Percentiles rank a stretch among this genome's conserved stretches.
Conservation (phyloP, 768 basidiomycete species). For the Calvatia gigantea region DNA sequence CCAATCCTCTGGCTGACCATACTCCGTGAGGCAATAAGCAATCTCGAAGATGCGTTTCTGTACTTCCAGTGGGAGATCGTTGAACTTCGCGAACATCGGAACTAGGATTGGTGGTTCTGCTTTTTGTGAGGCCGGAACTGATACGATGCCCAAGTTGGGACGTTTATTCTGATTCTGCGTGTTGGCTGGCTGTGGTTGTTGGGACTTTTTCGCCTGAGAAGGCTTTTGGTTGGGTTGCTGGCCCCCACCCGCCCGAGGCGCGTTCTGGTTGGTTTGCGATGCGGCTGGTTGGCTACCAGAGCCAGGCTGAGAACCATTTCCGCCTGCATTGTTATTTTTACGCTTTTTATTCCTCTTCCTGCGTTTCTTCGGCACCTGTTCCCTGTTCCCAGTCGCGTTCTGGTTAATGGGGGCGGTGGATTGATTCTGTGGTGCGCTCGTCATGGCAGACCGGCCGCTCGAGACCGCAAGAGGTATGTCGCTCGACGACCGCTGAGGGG, state of each 20-base stretch:
- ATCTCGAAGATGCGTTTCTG: constrained; percentile 4
- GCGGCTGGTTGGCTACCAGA: background rate
- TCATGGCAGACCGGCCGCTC: background rate
- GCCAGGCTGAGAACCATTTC: background rate
- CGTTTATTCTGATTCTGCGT: background rate
- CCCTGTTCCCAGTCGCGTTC: background rate
- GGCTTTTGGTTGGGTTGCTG: background rate
- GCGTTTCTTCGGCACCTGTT: background rate
- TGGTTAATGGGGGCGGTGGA: background rate
- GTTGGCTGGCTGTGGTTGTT: no score
- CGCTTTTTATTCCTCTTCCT: no score
- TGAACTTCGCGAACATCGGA: background rate
- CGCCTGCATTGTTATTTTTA: background rate
- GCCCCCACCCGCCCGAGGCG: no score
- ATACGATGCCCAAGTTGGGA: background rate
- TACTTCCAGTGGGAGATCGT: background rate
- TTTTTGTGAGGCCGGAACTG: background rate
- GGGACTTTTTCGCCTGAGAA: background rate
- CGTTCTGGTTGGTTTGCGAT: background rate
- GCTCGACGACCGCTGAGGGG: no score
- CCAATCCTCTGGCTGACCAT: background rate
- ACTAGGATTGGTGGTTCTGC: background rate
- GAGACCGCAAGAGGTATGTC: background rate
- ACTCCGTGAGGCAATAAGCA: background rate
- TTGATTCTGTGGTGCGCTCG: background rate